phyloP scores from a whole-genome alignment of 1,284 basidiomycete genomes.

The Somion occarium region DNA sequence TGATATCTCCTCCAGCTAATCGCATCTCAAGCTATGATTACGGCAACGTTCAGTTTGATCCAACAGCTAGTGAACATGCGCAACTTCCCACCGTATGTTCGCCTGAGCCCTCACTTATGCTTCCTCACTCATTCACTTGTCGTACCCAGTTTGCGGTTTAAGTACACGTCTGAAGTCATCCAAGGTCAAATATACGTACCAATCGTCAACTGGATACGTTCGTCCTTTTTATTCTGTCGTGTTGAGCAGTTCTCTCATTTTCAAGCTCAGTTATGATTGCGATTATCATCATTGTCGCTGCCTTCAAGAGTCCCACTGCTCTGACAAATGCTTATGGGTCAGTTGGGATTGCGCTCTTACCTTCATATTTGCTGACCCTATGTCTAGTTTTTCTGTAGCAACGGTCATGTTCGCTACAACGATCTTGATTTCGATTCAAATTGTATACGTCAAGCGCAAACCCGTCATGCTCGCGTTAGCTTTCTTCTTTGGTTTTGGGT shows the following conservation, averaged over 20 bases:
- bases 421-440: slow-evolving; percentile 52
- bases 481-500: slow-evolving; percentile 55
- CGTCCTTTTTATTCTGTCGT: slow-evolving; percentile 9
- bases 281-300: slow-evolving; percentile 52
- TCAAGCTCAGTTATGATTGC: slow-evolving; percentile 40
- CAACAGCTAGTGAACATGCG: slow-evolving; percentile 63
- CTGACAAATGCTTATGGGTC: slow-evolving; percentile 50
- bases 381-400: slow-evolving; percentile 47
- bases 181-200: slow-evolving; percentile 67
- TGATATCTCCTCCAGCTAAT: too few species aligned
- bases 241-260: neutral
- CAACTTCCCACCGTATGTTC: slow-evolving; percentile 43
- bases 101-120: neutral
- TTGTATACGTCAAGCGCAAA: slow-evolving; percentile 48
- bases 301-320: slow-evolving; percentile 46
- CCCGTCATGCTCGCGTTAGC: slow-evolving; percentile 38
- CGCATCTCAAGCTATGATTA: slow-evolving; percentile 66
- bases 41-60: slow-evolving; percentile 59
- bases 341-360: slow-evolving; percentile 6
- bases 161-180: slow-evolving; percentile 53
- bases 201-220: slow-evolving; percentile 48
- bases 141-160: slow-evolving; percentile 39
- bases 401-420: slow-evolving; percentile 63
- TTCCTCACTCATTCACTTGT: neutral
- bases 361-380: neutral